Conservation (phyloP, 441 rosid species). For the Brassica balearica region DNA sequence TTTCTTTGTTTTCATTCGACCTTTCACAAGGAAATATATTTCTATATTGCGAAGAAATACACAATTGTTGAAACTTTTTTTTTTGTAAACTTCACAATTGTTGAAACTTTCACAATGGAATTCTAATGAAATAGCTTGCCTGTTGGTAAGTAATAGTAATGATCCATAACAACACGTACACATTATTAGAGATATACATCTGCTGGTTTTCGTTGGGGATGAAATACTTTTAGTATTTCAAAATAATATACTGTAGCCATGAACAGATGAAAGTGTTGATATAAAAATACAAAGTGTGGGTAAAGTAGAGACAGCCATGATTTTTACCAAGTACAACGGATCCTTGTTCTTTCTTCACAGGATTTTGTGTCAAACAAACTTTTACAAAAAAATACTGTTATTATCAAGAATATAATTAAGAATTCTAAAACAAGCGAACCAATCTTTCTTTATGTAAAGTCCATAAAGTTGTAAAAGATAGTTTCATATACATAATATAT, state of each 20-base stretch:
- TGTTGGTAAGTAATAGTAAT: background rate
- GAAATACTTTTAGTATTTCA: background rate
- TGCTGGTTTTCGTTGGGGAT: no score
- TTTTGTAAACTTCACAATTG: no score
- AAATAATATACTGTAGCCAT: background rate
- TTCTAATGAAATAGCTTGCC: background rate
- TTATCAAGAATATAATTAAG: background rate
- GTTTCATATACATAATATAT: slow-evolving; percentile 2
- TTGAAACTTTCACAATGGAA: background rate
- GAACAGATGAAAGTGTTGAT: background rate
- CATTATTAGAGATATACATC: no score
- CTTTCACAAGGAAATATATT: background rate
- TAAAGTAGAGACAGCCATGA: slow-evolving; percentile 34
- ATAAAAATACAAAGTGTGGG: slow-evolving; percentile 9
- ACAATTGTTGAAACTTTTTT: background rate
- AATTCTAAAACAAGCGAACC: slow-evolving; percentile 31
- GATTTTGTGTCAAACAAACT: slow-evolving; percentile 18
- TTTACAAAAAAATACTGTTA: background rate
- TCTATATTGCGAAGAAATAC: background rate
- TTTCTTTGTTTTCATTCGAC: background rate
- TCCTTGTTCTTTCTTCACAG: slow-evolving; percentile 13
- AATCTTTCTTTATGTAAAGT: slow-evolving; percentile 25
- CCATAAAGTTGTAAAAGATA: slow-evolving; percentile 28
- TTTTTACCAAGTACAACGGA: slow-evolving; percentile 32
- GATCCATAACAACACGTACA: no score